Evolutionary conservation across 2,329 filamentous ascomycete species (phyloP).

Genomic region (Alternaria sp.): DNA sequence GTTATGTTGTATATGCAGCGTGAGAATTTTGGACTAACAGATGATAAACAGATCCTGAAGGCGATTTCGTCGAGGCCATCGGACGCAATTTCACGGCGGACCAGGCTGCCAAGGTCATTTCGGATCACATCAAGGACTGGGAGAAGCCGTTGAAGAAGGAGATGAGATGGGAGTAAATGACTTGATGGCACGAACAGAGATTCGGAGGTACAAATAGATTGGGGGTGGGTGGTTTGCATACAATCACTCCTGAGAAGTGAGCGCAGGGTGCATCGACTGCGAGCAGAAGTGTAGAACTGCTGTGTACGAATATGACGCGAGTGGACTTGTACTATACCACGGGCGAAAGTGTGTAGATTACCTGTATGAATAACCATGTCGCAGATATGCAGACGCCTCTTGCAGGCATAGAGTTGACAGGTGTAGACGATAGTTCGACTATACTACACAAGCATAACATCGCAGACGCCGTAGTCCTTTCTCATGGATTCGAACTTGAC

Average conservation of each 20-base stretch:
- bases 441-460: too few species aligned
- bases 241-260: background rate
- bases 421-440: too few species aligned
- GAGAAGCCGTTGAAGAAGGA: slow-evolving; percentile 64
- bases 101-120: slow-evolving; percentile 82
- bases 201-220: fast-evolving
- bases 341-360: background rate
- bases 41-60: slow-evolving; percentile 77
- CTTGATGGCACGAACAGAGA: too few species aligned
- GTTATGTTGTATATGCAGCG: slow-evolving; percentile 33
- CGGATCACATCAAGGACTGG: slow-evolving; percentile 86
- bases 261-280: background rate
- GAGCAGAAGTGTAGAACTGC: background rate
- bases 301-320: slow-evolving; percentile 11
- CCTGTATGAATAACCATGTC: background rate
- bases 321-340: slow-evolving; percentile 7
- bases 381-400: background rate
- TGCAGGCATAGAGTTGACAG: too few species aligned
- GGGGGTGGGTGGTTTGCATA: background rate
- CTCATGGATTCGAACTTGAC: background rate
- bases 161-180: slow-evolving; percentile 38
- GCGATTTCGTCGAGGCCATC: slow-evolving; percentile 97
- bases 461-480: background rate
- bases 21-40: slow-evolving; percentile 25
- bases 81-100: slow-evolving; percentile 93